Percentiles rank a stretch among this genome's conserved stretches.
These are phyloP conservation scores for Fusarium abutilonis DNA, from an alignment of 2,329 filamentous ascomycete species.

Conservation along the genomic window DNA sequence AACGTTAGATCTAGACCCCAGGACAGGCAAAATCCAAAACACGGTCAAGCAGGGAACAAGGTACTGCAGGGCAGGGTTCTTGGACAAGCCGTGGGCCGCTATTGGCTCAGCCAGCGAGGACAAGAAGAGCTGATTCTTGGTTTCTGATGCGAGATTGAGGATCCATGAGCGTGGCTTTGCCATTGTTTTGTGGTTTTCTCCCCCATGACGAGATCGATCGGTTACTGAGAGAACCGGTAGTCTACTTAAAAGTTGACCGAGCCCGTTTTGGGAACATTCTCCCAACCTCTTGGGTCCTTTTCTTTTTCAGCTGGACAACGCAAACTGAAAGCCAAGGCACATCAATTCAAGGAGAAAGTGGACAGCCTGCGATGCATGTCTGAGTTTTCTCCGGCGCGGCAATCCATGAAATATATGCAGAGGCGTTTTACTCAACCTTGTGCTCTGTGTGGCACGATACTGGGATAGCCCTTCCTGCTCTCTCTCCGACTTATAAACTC, in stretches of 20 bases:
- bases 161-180: slow-evolving; percentile 10
- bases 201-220: slow-evolving; percentile 21
- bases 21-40: slow-evolving; percentile 30
- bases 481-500: not conserved
- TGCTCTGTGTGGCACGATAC: slow-evolving; percentile 10
- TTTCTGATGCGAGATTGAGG: not conserved
- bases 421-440: slow-evolving; percentile 28
- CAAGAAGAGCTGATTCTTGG: slow-evolving; percentile 23
- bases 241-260: slow-evolving; percentile 25
- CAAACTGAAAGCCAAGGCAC: not conserved
- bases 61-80: slow-evolving; percentile 12
- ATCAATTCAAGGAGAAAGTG: too few relatives aligned
- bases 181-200: slow-evolving; percentile 2
- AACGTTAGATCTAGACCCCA: slow-evolving; percentile 11
- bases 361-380: slow-evolving; percentile 24
- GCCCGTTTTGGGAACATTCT: slow-evolving; percentile 7
- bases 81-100: slow-evolving; percentile 14
- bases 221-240: not conserved
- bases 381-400: slow-evolving; percentile 15
- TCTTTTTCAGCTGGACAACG: slow-evolving; percentile 1
- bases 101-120: slow-evolving; percentile 25
- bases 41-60: slow-evolving; percentile 17
- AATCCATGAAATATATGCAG: slow-evolving; percentile 18
- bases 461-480: slow-evolving; percentile 23
- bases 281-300: slow-evolving; percentile 7